Evolutionary conservation across 192 early-diverging fungal species (phyloP).

Genomic region (Coemansia aciculifera): DNA sequence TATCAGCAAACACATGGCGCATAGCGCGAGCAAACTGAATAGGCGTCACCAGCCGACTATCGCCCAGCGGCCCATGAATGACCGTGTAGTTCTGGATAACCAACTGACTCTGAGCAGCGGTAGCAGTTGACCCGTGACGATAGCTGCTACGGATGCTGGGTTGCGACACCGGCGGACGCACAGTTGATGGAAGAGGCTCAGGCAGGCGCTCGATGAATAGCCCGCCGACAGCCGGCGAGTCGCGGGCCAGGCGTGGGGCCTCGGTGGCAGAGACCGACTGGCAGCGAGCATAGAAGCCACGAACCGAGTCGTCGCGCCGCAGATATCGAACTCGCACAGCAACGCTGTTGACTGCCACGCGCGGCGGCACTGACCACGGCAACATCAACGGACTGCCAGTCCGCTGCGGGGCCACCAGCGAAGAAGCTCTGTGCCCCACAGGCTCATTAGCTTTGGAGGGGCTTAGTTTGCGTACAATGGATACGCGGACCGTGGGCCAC

Average conservation of each 20-base stretch:
- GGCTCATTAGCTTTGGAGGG: neutral
- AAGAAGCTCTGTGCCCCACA: neutral
- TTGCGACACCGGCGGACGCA: neutral
- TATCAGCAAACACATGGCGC: conserved; percentile 27
- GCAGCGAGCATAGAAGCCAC: conserved; percentile 42
- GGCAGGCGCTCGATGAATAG: conserved; percentile 24
- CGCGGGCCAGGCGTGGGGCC: conserved; percentile 10
- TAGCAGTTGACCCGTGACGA: neutral
- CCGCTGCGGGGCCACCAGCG: neutral
- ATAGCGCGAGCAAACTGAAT: conserved; percentile 24
- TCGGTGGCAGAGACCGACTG: conserved; percentile 28
- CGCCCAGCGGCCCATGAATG: neutral
- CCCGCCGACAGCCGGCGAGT: conserved; percentile 1
- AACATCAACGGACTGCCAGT: neutral
- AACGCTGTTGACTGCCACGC: conserved; percentile 32
- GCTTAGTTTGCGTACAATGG: neutral
- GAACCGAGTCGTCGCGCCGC: conserved; percentile 26
- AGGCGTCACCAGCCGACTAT: conserved; percentile 20
- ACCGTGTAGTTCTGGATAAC: conserved; percentile 40
- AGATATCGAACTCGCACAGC: conserved; percentile 39
- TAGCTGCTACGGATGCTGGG: neutral
- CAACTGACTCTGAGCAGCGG: neutral
- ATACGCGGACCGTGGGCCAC: conserved; percentile 38
- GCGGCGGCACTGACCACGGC: conserved; percentile 48
- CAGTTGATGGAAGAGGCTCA: neutral